Conservation (phyloP, 148 eudicot species). For the Camellia lanceoleosa region DNA sequence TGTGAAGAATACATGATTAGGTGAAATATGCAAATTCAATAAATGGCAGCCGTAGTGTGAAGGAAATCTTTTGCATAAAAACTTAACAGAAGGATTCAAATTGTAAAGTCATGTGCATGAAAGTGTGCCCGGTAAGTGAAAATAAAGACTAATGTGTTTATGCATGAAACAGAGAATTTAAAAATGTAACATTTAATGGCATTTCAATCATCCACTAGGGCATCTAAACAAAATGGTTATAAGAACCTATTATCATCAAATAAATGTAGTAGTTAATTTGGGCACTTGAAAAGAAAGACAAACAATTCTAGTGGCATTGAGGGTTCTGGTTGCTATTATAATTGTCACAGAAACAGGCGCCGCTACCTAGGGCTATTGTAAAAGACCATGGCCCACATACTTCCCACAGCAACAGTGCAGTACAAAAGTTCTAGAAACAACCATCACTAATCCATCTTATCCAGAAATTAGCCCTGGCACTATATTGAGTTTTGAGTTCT, state of each 20-base stretch:
- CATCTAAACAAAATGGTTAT: neutral
- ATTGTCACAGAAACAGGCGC: neutral
- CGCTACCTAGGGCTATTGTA: neutral
- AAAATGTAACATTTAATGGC: neutral
- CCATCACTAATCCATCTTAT: neutral
- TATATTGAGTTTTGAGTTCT: neutral
- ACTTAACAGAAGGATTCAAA: neutral
- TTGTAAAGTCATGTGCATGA: neutral
- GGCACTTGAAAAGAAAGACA: neutral
- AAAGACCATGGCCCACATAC: neutral
- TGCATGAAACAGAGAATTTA: neutral
- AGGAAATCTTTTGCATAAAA: neutral
- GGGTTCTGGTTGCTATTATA: neutral
- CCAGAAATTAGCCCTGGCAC: neutral
- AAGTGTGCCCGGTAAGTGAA: neutral
- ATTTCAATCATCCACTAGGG: neutral
- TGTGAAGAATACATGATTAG: neutral
- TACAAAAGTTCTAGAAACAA: neutral
- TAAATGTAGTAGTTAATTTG: neutral
- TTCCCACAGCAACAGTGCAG: neutral
- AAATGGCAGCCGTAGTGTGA: neutral
- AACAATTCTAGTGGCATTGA: no score
- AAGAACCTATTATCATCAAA: neutral
- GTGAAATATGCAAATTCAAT: neutral
- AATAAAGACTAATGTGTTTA: neutral